A percentile compares a stretch with the other conserved stretches of the same genome.
phyloP scores from a whole-genome alignment of 2,329 filamentous ascomycete species.

The Dothideomycetidae sp. region DNA sequence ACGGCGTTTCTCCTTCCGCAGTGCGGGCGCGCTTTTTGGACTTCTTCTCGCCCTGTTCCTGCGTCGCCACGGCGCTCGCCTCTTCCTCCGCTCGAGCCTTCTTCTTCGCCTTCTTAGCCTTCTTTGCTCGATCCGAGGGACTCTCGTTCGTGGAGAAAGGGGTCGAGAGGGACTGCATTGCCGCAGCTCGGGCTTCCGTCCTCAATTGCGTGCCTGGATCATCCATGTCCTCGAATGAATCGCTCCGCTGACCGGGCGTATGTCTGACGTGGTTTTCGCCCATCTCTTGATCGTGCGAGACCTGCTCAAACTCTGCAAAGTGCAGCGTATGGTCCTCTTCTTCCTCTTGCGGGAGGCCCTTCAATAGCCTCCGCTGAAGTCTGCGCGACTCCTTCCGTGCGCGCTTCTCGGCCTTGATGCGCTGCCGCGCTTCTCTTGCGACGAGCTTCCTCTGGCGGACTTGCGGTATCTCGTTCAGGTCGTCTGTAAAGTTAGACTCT shows the following conservation, averaged over 20 bases:
- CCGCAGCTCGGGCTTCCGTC: constrained; percentile 3
- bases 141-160: neutral
- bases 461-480: neutral
- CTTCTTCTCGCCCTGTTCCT: neutral
- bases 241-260: neutral
- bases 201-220: constrained; percentile 7
- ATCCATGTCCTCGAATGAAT: constrained; percentile 1
- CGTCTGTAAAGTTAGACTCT: neutral
- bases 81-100: neutral
- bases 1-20: constrained; percentile 1
- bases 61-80: neutral
- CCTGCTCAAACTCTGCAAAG: neutral
- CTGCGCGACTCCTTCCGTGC: constrained; percentile 4
- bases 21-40: neutral
- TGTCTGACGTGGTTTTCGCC: neutral
- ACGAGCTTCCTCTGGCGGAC: neutral
- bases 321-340: neutral
- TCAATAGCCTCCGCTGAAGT: constrained; percentile 1
- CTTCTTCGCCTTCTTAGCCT: neutral
- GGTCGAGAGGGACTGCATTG: neutral
- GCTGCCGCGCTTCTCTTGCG: constrained; percentile 1
- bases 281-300: neutral
- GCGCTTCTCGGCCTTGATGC: constrained; percentile 2
- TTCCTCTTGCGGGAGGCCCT: neutral
- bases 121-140: neutral